Evolutionary conservation across 1,284 basidiomycete genomes (phyloP), one percentile per base, ranked within the genome.

Genomic region (Xerocomus cyaneibrunnescens): DNA sequence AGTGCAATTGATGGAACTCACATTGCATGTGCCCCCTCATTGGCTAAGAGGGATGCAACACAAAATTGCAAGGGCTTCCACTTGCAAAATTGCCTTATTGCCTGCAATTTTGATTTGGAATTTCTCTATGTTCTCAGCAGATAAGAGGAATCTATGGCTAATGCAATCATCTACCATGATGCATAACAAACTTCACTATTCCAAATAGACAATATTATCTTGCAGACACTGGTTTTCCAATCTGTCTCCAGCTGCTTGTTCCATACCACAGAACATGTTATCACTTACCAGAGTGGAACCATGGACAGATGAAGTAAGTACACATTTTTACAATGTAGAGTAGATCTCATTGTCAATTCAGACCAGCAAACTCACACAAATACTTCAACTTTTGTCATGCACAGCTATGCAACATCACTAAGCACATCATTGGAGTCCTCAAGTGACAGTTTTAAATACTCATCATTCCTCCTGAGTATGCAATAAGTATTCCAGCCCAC

Each of bases 51-150:
- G 19, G 30, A 32, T 2, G 5, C 30, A 9, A 22, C 30, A n/a
- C 16, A 3, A 19, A 34, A 32, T 14, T 6, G 23, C 1, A 41
- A 30, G 8, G 39, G 27, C 0, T 28, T 28, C 5, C 23, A 50
- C 7, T 50, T 45, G 8, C 44, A n/a, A n/a, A n/a, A n/a, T n/a
- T n/a, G n/a, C n/a, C n/a, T 55, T 0, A 1, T 50, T 13, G 16
- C 16, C 3, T 50, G 48, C 17, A 48, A 50, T 2, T 50, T 58
- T 3, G 3, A 58, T 3, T 30, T 58, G 0, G 5, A 45, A 2
- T 57, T 56, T 9, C 0, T 48, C 9, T 52, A 56, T 3, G 8
- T 58, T 2, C 41, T 50, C 0, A 50, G 30, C 10, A 35, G 55
- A 3, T 57, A 38, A 34, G 46, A 50, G 17, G 35, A 34, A 0